phyloP scores from a whole-genome alignment of 192 early-diverging fungal genomes.

The Jimgerdemannia flammicorona region DNA sequence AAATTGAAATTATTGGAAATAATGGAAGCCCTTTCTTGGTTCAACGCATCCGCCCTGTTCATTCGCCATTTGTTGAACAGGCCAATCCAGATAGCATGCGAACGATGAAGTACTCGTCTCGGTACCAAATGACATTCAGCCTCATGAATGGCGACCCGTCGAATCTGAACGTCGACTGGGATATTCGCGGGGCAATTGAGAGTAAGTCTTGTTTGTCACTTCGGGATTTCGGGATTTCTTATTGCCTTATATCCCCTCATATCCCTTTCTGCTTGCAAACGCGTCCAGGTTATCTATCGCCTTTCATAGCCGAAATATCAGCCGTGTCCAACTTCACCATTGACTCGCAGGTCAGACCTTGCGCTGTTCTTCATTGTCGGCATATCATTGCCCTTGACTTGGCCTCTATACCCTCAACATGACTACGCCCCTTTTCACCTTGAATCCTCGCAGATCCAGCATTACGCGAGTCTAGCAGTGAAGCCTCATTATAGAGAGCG shows the following conservation, averaged over 20 bases:
- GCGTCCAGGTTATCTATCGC: slow-evolving; percentile 54
- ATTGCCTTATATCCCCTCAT: not conserved
- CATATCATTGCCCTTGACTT: not conserved
- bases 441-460: slow-evolving; percentile 46
- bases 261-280: not conserved
- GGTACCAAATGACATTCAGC: slow-evolving; percentile 84
- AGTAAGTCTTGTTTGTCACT: slow-evolving; percentile 27
- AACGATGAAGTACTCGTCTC: slow-evolving; percentile 79
- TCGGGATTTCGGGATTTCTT: not conserved
- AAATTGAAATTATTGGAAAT: not conserved
- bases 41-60: not conserved
- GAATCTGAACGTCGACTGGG: slow-evolving; percentile 72
- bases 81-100: slow-evolving; percentile 49
- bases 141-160: slow-evolving; percentile 82
- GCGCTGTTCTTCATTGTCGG: not conserved
- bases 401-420: not conserved
- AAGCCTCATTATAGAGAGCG: slow-evolving; percentile 50
- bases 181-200: slow-evolving; percentile 67
- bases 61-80: slow-evolving; percentile 8
- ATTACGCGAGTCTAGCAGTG: slow-evolving; percentile 77
- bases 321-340: slow-evolving; percentile 73
- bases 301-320: slow-evolving; percentile 67
- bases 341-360: slow-evolving; percentile 57
- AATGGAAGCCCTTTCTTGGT: not conserved
- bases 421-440: not conserved